Evolutionary conservation across 2,329 filamentous ascomycete species (phyloP).

Genomic region (Aspergillus bombycis): DNA sequence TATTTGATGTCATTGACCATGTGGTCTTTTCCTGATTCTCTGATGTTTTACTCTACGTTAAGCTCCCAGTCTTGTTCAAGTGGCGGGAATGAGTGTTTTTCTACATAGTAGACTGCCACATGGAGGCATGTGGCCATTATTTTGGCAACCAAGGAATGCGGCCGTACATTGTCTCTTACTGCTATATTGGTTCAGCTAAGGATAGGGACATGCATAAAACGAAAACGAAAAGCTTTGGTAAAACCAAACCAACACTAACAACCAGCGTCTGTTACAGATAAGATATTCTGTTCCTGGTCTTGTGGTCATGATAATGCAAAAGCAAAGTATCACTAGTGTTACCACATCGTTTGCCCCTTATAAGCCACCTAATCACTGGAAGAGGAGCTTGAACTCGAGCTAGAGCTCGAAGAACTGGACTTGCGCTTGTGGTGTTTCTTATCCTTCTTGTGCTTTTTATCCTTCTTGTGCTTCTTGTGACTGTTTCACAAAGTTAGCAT

Average conservation of each 20-base stretch:
- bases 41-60: background rate
- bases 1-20: background rate
- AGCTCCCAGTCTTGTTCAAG: background rate
- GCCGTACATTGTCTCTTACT: background rate
- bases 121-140: background rate
- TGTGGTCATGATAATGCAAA: background rate
- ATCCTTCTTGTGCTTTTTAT: constrained; percentile 27
- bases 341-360: background rate
- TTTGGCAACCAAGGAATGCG: background rate
- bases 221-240: background rate
- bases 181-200: background rate
- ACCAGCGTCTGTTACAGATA: background rate
- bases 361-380: constrained; percentile 13
- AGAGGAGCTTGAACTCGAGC: constrained; percentile 24
- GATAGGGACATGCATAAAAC: background rate
- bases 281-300: background rate
- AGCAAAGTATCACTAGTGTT: background rate
- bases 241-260: background rate
- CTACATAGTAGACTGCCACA: background rate
- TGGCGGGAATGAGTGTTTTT: background rate
- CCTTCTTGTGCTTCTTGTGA: constrained; percentile 29
- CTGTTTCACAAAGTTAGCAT: constrained; percentile 16
- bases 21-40: background rate
- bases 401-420: constrained; percentile 18
- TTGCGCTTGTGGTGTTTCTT: constrained; percentile 14